Percentiles rank a stretch among this genome's conserved stretches.
These are phyloP conservation scores for Penicillium pulvis DNA, from an alignment of 495 filamentous ascomycete genomes.

Conservation along the genomic window DNA sequence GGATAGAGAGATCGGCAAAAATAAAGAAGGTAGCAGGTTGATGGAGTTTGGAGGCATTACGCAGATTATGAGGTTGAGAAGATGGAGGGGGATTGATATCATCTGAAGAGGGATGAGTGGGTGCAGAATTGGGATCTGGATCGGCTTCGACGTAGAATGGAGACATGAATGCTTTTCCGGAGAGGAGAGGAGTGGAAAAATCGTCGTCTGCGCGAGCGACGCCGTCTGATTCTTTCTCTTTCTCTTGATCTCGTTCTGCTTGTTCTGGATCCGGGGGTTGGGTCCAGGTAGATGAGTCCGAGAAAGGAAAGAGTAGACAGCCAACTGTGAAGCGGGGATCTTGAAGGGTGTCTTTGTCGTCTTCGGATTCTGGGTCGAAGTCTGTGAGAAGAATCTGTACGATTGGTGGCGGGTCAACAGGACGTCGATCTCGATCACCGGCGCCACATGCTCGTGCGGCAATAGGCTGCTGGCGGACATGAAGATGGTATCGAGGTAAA, in stretches of 20 bases:
- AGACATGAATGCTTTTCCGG: slow-evolving; percentile 46
- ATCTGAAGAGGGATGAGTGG: slow-evolving; percentile 65
- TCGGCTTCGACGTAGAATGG: slow-evolving; percentile 46
- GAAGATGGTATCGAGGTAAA: slow-evolving; percentile 55
- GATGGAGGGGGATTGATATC: slow-evolving; percentile 5
- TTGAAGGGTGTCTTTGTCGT: slow-evolving; percentile 61
- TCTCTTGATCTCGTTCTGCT: slow-evolving; percentile 48
- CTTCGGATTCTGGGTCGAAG: slow-evolving; percentile 51
- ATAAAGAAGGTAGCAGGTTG: slow-evolving; percentile 72
- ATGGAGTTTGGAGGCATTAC: slow-evolving; percentile 25
- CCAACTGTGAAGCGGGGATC: slow-evolving; percentile 82
- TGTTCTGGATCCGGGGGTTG: slow-evolving; percentile 31
- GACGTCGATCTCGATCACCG: slow-evolving; percentile 87
- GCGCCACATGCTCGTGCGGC: slow-evolving; percentile 93
- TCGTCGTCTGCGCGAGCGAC: slow-evolving; percentile 28
- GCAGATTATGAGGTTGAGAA: slow-evolving; percentile 6
- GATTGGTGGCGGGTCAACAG: slow-evolving; percentile 95
- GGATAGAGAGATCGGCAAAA: slow-evolving; percentile 91
- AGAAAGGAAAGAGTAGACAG: slow-evolving; percentile 63
- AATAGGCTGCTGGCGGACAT: slow-evolving; percentile 85
- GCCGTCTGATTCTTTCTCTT: slow-evolving; percentile 24
- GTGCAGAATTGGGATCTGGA: slow-evolving; percentile 52
- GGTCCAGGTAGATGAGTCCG: slow-evolving; percentile 17
- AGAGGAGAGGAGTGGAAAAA: slow-evolving; percentile 36
- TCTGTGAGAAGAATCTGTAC: slow-evolving; percentile 80